phyloP scores from a whole-genome alignment of 352 stramenopile species.

The Phytophthora citricola region DNA sequence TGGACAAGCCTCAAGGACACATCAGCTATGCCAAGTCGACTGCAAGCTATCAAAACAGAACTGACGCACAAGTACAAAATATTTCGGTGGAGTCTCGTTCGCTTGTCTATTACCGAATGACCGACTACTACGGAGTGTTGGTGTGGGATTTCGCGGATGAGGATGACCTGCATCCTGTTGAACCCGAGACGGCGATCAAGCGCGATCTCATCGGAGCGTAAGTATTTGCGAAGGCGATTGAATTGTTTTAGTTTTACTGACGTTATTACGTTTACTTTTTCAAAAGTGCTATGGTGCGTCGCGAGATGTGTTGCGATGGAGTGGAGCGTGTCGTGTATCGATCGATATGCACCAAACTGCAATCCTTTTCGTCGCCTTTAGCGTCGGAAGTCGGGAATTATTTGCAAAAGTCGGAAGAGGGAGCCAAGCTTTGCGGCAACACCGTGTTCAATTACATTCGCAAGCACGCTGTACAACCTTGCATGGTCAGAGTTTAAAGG shows the following conservation, averaged over 20 bases:
- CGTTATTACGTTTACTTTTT: constrained; percentile 30
- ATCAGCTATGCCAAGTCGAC: constrained; percentile 53
- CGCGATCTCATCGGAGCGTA: constrained; percentile 44
- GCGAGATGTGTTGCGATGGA: constrained; percentile 40
- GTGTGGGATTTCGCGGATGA: constrained; percentile 47
- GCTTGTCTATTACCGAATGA: constrained; percentile 37
- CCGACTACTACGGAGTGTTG: constrained; percentile 25
- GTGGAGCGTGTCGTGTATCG: constrained; percentile 41
- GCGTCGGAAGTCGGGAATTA: constrained; percentile 32
- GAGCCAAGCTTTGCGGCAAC: constrained; percentile 44
- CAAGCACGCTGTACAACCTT: constrained; percentile 19
- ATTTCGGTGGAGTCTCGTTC: constrained; percentile 38
- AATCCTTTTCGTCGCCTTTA: constrained; percentile 29
- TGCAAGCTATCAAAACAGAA: constrained; percentile 39
- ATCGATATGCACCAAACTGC: constrained; percentile 42
- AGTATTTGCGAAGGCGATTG: constrained; percentile 8
- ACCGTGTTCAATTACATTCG: constrained; percentile 55
- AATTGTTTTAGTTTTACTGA: constrained; percentile 7
- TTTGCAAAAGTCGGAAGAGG: constrained; percentile 31
- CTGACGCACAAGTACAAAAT: background rate
- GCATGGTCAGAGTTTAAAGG: constrained; percentile 21
- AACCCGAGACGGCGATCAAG: constrained; percentile 36
- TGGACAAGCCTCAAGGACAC: constrained; percentile 48
- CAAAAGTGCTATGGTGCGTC: constrained; percentile 40
- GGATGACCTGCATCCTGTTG: constrained; percentile 39